Evolutionary conservation across 768 basidiomycete species (phyloP).

Genomic region (Hericium rajendrae): DNA sequence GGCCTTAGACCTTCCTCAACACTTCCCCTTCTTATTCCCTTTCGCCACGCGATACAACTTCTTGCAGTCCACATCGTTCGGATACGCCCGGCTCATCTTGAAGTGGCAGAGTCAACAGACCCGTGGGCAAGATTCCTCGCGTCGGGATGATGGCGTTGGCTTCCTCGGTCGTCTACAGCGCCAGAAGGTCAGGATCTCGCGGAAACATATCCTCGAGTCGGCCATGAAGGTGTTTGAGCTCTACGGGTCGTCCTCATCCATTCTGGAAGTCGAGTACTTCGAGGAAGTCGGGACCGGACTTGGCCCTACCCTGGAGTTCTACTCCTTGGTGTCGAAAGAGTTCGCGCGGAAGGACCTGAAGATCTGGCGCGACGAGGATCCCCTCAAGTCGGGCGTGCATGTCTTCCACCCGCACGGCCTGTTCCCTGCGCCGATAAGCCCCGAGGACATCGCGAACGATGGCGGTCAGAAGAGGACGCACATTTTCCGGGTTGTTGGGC

Average conservation of each 20-base stretch:
- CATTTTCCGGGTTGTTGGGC: conserved; percentile 83
- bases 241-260: conserved; percentile 88
- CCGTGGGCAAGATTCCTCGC: conserved; percentile 66
- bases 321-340: conserved; percentile 92
- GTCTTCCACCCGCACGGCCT: conserved; percentile 81
- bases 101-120: conserved; percentile 90
- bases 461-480: conserved; percentile 77
- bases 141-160: conserved; percentile 85
- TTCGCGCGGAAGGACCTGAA: conserved; percentile 84
- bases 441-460: conserved; percentile 60
- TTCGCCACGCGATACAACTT: conserved; percentile 97
- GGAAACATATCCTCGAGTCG: conserved; percentile 90
- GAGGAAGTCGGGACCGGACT: conserved; percentile 98
- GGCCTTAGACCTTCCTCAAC: conserved; percentile 90
- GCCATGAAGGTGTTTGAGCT: conserved; percentile 95
- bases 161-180: conserved; percentile 88
- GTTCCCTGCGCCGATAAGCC: conserved; percentile 76
- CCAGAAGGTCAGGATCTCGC: conserved; percentile 94
- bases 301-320: conserved; percentile 97
- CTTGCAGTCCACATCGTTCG: conserved; percentile 95
- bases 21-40: conserved; percentile 98
- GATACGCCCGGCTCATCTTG: conserved; percentile 89
- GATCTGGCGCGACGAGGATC: conserved; percentile 86
- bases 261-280: conserved; percentile 97
- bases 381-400: conserved; percentile 47